Conservation (phyloP, 192 early-diverging fungal genomes). For the Entophlyctis helioformis region DNA sequence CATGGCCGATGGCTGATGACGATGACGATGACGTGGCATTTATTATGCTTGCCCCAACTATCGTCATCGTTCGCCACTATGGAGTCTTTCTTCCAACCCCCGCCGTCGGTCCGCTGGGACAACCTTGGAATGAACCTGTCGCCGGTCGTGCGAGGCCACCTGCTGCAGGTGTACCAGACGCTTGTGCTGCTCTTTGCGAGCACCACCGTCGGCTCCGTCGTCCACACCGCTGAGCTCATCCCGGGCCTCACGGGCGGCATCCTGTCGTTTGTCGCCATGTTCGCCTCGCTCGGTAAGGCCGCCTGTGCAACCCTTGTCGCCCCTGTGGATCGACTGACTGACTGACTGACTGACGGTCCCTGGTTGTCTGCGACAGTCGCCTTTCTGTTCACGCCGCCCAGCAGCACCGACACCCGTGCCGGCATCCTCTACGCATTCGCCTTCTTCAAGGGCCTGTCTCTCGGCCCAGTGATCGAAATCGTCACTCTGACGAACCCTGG, state of each 20-base stretch:
- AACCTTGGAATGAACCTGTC: slow-evolving; percentile 9
- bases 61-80: too few species aligned
- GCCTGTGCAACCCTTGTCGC: slow-evolving; percentile 1
- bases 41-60: too few species aligned
- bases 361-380: background rate
- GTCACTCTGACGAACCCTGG: slow-evolving; percentile 13
- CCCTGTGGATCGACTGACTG: background rate
- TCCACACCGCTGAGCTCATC: slow-evolving; percentile 6
- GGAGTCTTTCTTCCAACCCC: too few species aligned
- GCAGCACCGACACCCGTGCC: background rate
- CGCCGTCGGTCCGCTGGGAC: slow-evolving; percentile 5
- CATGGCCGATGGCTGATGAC: too few species aligned
- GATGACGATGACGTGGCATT: too few species aligned
- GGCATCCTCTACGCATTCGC: slow-evolving; percentile 16
- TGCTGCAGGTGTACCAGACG: slow-evolving; percentile 19
- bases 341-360: background rate
- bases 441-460: slow-evolving; percentile 7
- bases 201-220: slow-evolving; percentile 7
- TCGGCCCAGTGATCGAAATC: slow-evolving; percentile 12
- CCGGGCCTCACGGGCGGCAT: background rate
- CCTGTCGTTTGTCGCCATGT: slow-evolving; percentile 3
- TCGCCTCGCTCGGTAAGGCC: slow-evolving; percentile 6
- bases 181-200: slow-evolving; percentile 12
- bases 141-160: slow-evolving; percentile 8
- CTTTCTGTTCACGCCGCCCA: slow-evolving; percentile 4